Conservation (phyloP, 257 asterid genomes). For the Plantago elongata region DNA sequence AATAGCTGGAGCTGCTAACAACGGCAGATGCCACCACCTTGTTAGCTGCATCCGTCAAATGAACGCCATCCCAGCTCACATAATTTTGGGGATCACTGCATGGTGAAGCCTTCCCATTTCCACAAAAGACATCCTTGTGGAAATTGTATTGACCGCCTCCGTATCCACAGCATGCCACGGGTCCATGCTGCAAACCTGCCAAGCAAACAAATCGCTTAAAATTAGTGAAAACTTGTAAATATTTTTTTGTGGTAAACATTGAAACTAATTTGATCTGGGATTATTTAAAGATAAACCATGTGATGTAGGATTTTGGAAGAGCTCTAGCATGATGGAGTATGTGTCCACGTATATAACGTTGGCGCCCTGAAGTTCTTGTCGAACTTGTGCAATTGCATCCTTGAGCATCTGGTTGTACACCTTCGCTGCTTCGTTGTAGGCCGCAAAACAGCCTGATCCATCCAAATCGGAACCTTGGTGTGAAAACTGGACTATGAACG, state of each 20-base stretch:
- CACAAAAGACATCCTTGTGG: conserved; percentile 42
- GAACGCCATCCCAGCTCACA: conserved; percentile 68
- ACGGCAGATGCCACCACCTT: conserved; percentile 40
- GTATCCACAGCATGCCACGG: conserved; percentile 61
- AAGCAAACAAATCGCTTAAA: background rate
- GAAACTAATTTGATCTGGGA: background rate
- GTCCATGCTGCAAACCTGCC: conserved; percentile 55
- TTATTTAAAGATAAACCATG: conserved; percentile 28
- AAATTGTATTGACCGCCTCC: conserved; percentile 63
- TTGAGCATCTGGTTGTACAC: conserved; percentile 45
- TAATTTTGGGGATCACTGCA: conserved; percentile 60
- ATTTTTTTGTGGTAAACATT: background rate
- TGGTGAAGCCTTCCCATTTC: conserved; percentile 34
- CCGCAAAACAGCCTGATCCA: conserved; percentile 45
- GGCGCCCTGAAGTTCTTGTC: conserved; percentile 39
- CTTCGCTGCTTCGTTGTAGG: conserved; percentile 51
- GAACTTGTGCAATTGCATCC: conserved; percentile 28
- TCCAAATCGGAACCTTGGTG: conserved; percentile 48
- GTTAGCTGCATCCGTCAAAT: conserved; percentile 60
- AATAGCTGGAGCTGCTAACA: conserved; percentile 31
- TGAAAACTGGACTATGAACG: conserved; percentile 39
- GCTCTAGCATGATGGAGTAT: conserved; percentile 41
- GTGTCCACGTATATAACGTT: conserved; percentile 44
- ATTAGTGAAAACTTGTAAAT: background rate
- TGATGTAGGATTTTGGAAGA: conserved; percentile 46